Evolutionary conservation across 2,329 filamentous ascomycete genomes (phyloP).

Genomic region (Alternaria ventricosa): DNA sequence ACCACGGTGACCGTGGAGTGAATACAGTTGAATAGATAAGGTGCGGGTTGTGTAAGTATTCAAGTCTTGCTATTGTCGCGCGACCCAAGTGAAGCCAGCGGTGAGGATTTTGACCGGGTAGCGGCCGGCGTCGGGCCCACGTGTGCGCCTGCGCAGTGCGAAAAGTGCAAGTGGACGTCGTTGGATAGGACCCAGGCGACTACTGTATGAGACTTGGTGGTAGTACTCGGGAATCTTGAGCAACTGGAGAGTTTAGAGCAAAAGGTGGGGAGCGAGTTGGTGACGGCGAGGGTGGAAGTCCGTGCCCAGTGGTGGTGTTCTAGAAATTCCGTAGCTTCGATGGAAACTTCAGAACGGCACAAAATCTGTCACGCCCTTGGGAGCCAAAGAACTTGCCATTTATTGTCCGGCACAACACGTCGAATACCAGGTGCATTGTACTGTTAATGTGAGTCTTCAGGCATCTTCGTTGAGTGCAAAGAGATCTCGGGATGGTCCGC

Average conservation of each 20-base stretch:
- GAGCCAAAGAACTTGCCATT: constrained; percentile 5
- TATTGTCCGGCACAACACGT: background rate
- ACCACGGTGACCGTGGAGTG: background rate
- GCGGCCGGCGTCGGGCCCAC: constrained; percentile 2
- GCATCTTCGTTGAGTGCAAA: background rate
- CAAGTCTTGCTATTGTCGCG: constrained; percentile 8
- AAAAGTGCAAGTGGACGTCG: background rate
- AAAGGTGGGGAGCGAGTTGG: constrained; percentile 2
- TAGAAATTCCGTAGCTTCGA: constrained; percentile 15
- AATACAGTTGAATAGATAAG: background rate
- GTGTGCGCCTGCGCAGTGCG: constrained; percentile 1
- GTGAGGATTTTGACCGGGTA: constrained; percentile 16
- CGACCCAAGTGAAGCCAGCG: constrained; percentile 1
- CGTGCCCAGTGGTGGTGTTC: constrained; percentile 12
- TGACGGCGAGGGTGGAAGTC: constrained; percentile 10
- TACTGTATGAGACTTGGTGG: background rate
- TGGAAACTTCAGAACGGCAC: constrained; percentile 10
- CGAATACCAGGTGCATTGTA: background rate
- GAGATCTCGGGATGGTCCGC: background rate
- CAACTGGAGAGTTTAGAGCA: background rate
- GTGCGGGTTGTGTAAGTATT: background rate
- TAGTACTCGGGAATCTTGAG: background rate
- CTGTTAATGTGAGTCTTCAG: background rate
- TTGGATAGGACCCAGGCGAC: background rate
- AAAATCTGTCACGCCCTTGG: background rate